phyloP scores from a whole-genome alignment of 345 rosid species.

The Pseudoturritis turrita region DNA sequence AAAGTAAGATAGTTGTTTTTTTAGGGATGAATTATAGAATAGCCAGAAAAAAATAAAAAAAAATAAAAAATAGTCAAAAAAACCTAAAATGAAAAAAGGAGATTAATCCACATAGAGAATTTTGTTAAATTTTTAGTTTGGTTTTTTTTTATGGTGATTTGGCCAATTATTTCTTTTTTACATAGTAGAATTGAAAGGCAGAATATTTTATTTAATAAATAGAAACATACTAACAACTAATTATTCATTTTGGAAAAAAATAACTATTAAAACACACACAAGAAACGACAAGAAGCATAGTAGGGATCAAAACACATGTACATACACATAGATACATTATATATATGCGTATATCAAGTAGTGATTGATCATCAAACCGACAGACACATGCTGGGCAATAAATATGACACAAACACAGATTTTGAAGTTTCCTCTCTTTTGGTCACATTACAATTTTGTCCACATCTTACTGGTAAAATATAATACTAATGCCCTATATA shows the following conservation, averaged over 20 bases:
- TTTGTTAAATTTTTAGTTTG: too few species aligned
- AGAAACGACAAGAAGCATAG: constrained; percentile 28
- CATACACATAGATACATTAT: constrained; percentile 5
- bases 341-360: background rate
- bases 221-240: constrained; percentile 1
- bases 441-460: constrained; percentile 34
- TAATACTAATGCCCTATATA: constrained; percentile 33
- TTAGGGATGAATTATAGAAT: too few species aligned
- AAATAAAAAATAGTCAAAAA: too few species aligned
- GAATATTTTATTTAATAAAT: background rate
- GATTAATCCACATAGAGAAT: too few species aligned
- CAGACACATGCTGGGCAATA: constrained; percentile 36
- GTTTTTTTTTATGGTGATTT: too few species aligned
- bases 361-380: constrained; percentile 32
- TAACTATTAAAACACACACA: background rate
- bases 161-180: too few species aligned
- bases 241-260: background rate
- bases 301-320: constrained; percentile 34
- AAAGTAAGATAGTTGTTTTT: too few species aligned
- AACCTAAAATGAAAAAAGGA: too few species aligned
- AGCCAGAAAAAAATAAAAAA: too few species aligned
- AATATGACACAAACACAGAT: constrained; percentile 34
- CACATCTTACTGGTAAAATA: constrained; percentile 24
- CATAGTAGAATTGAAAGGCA: background rate
- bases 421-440: constrained; percentile 34